Evolutionary conservation across 2,329 filamentous ascomycete species (phyloP).

Genomic region (Fusarium albidum): DNA sequence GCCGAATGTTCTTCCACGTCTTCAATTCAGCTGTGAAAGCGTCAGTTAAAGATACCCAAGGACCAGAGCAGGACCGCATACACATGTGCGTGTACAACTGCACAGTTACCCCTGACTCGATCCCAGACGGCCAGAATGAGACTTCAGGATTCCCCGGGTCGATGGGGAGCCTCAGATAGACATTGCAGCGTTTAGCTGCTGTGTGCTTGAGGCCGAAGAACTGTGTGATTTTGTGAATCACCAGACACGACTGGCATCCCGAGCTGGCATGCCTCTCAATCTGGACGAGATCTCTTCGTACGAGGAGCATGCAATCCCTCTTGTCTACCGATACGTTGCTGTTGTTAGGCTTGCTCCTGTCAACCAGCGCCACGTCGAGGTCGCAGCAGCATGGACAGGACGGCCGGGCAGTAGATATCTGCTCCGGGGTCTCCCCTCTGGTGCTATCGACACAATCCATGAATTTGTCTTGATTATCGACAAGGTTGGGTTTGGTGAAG

Average conservation of each 20-base stretch:
- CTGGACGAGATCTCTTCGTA: slow-evolving; percentile 4
- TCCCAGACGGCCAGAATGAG: not conserved
- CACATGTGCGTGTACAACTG: slow-evolving; percentile 22
- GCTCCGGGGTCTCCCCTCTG: no score
- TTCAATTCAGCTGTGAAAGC: not conserved
- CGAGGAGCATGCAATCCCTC: not conserved
- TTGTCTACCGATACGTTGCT: slow-evolving; percentile 10
- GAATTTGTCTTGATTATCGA: no score
- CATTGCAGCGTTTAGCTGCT: not conserved
- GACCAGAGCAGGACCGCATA: not conserved
- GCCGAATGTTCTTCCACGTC: slow-evolving; percentile 11
- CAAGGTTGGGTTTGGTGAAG: no score
- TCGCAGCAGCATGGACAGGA: slow-evolving; percentile 20
- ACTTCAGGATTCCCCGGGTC: slow-evolving; percentile 25
- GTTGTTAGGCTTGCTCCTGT: no score
- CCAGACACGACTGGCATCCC: slow-evolving; percentile 18
- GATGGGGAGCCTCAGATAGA: slow-evolving; percentile 15
- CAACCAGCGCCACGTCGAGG: not conserved
- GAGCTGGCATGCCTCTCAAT: not conserved
- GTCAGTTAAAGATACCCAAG: not conserved
- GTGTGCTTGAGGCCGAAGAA: slow-evolving; percentile 1
- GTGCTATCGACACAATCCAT: no score
- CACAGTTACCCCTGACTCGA: not conserved
- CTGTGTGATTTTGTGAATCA: slow-evolving; percentile 14
- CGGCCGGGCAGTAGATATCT: no score